Conservation (phyloP, 2,329 filamentous ascomycete species). For the Alternaria brassicicola region DNA sequence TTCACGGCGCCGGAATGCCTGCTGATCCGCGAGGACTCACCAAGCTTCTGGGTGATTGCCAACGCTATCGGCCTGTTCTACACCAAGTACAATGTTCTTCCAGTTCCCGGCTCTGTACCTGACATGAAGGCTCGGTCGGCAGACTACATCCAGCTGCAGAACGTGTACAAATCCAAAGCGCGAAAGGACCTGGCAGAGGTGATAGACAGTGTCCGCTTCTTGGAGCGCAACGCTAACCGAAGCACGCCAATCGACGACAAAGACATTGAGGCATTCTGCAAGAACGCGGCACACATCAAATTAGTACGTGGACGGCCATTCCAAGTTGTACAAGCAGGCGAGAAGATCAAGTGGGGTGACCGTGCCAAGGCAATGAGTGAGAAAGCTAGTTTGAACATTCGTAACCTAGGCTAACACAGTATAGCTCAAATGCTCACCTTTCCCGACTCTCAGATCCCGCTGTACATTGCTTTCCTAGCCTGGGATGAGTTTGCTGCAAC, state of each 20-base stretch:
- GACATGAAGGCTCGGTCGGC: conserved; percentile 97
- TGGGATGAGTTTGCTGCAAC: conserved; percentile 55
- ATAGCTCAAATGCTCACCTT: conserved; percentile 50
- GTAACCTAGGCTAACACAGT: conserved; percentile 7
- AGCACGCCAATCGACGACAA: conserved; percentile 62
- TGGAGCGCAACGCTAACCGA: conserved; percentile 60
- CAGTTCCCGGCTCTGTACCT: conserved; percentile 83
- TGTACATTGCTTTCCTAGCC: conserved; percentile 59
- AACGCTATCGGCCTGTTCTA: conserved; percentile 80
- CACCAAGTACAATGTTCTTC: conserved; percentile 72
- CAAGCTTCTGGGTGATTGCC: conserved; percentile 89
- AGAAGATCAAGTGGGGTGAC: conserved; percentile 52
- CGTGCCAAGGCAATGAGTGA: conserved; percentile 62
- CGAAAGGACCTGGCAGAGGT: conserved; percentile 79
- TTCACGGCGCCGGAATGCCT: conserved; percentile 71
- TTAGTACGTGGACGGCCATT: conserved; percentile 72
- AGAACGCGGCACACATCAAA: conserved; percentile 91
- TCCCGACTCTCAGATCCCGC: conserved; percentile 54
- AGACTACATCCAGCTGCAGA: conserved; percentile 89
- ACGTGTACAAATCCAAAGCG: conserved; percentile 90
- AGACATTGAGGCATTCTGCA: conserved; percentile 92
- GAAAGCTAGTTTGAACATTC: conserved; percentile 22
- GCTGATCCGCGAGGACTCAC: conserved; percentile 54
- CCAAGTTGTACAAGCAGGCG: conserved; percentile 54
- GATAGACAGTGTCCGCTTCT: conserved; percentile 64